phyloP scores from a whole-genome alignment of 2,329 filamentous ascomycete genomes.

The Trichophyton simii region DNA sequence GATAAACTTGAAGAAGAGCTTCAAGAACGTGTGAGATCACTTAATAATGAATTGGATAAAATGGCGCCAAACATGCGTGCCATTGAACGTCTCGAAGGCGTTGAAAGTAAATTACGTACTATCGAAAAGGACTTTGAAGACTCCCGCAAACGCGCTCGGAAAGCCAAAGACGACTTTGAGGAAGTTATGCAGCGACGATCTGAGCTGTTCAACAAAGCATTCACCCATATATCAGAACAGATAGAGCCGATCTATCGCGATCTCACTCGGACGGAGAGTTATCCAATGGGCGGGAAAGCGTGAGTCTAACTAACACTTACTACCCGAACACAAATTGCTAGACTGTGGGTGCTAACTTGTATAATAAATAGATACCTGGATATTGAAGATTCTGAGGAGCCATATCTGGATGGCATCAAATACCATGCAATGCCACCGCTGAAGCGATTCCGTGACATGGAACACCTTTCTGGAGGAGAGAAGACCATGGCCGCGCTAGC shows the following conservation, averaged over 20 bases:
- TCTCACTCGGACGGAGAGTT: conserved; percentile 77
- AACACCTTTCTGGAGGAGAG: conserved; percentile 90
- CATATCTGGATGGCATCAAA: conserved; percentile 89
- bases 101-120: conserved; percentile 67
- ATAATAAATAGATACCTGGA: conserved; percentile 56
- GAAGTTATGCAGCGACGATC: conserved; percentile 68
- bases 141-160: conserved; percentile 60
- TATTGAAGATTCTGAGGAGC: conserved; percentile 91
- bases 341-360: neutral
- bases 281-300: conserved; percentile 75
- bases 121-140: conserved; percentile 85
- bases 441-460: conserved; percentile 98
- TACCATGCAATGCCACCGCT: conserved; percentile 98
- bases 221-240: conserved; percentile 86
- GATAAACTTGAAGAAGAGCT: conserved; percentile 61
- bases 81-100: conserved; percentile 76
- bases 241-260: conserved; percentile 92
- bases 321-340: neutral
- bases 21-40: conserved; percentile 60
- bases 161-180: conserved; percentile 71
- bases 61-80: conserved; percentile 95
- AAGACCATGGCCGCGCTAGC: conserved; percentile 98
- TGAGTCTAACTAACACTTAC: conserved; percentile 21
- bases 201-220: conserved; percentile 90
- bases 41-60: conserved; percentile 75